These are phyloP conservation scores for Podospora bellae-mahoneyi DNA, from an alignment of 495 filamentous ascomycete genomes.

Conservation along the genomic window DNA sequence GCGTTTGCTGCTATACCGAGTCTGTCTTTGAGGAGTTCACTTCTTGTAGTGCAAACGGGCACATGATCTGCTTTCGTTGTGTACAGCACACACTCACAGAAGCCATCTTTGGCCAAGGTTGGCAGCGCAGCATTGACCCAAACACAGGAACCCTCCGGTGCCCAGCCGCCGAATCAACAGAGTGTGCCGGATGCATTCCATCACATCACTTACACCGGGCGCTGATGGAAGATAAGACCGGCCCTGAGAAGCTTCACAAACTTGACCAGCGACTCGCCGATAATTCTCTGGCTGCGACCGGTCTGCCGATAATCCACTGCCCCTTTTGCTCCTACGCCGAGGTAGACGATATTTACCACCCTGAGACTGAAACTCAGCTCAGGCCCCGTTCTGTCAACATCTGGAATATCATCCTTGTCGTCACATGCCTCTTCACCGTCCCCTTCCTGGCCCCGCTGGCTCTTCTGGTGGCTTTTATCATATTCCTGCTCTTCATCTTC, in stretches of 20 bases:
- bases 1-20: conserved; percentile 82
- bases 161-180: conserved; percentile 62
- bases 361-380: conserved; percentile 41
- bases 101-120: conserved; percentile 88
- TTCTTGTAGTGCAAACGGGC: conserved; percentile 65
- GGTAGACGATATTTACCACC: conserved; percentile 72
- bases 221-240: conserved; percentile 62
- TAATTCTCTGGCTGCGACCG: conserved; percentile 65
- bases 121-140: conserved; percentile 72
- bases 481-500: conserved; percentile 40
- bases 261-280: conserved; percentile 74
- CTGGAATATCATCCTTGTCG: conserved; percentile 42
- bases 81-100: conserved; percentile 75
- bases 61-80: conserved; percentile 84
- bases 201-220: conserved; percentile 65
- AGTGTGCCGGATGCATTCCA: conserved; percentile 73
- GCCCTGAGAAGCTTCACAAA: conserved; percentile 63
- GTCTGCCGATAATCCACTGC: conserved; percentile 74
- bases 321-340: conserved; percentile 92
- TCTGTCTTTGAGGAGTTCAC: conserved; percentile 78
- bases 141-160: conserved; percentile 72
- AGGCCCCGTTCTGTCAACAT: conserved; percentile 50
- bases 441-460: conserved; percentile 52
- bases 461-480: conserved; percentile 31
- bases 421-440: conserved; percentile 43